Evolutionary conservation across 2,329 filamentous ascomycete species (phyloP), one percentile per base, ranked within the genome.

Genomic region (Tolypocladium album): DNA sequence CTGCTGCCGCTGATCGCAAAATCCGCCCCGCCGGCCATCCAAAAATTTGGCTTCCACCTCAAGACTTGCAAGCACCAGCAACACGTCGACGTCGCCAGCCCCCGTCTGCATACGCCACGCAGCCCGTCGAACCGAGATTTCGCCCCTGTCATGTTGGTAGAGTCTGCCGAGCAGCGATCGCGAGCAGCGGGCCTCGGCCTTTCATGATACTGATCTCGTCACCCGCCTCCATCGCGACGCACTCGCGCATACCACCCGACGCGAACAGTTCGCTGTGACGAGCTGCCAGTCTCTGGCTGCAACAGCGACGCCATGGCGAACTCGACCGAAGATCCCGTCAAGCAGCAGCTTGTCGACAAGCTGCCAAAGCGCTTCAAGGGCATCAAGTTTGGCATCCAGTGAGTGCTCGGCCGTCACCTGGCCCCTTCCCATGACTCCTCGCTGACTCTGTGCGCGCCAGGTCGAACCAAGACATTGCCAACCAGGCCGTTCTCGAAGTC

Each of bases 381-480:
- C 71, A 83, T 97, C 72, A 91, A 94, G 71, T 97, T 97, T 74
- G 92, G 92, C 68, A 89, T 97, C 64, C 85, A 94, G 86, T 92
- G 78, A 67, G 85, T 71, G 22, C 50, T 22, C 31, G 45, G n/a
- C 38, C 9, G 39, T 24, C 43, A n/a, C n/a, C 40, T 11, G 20
- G 8, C 0, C 22, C n/a, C 22, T 4, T 12, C n/a, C 22, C 43
- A n/a, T 55, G 57, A 17, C 53, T 60, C 12, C 27, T 5, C 13
- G 55, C 55, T 36, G 17, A 31, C n/a, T 15, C 22, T 57, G 22
- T 42, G 43, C 17, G 11, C 22, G 58, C 22, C 64, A 92, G 89
- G 70, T 96, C 92, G 34, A 92, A 90, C 68, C 89, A 96, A 71
- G 91, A 97, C 70, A 96, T 97, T 66, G 89, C 96, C 67, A 95